Evolutionary conservation across 2,329 filamentous ascomycete genomes (phyloP), one percentile per base, ranked within the genome.

Genomic region (Epichloe glyceriae): DNA sequence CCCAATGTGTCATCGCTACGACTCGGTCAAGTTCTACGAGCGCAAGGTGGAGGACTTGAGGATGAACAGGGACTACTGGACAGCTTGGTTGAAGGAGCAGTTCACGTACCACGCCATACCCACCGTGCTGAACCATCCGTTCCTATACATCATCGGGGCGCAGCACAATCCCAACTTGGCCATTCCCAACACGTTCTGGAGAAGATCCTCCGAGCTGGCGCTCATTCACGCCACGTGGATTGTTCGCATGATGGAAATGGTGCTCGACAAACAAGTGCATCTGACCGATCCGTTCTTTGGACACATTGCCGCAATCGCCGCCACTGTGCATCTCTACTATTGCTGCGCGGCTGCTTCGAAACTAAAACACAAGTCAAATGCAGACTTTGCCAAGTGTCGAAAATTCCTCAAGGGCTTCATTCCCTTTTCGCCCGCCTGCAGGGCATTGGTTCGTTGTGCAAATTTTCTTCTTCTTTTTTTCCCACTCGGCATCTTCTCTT

Each of bases 131-230:
- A 76, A 77, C 55, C 74, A 77, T 50, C 74, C 74, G 0, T 76
- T 77, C 53, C 64, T 77, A 7, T 76, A 76, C 57, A 75, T 75
- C 14, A 66, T 74, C 12, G 72, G 71, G 3, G 72, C 73, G 1
- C 73, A 75, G 54, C 69, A 74, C 59, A 76, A 75, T 47, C 67
- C 70, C 3, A 75, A 76, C 45, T 58, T 76, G 30, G 70, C 70
- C 0, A 75, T 76, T 5, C 74, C 74, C 0, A 77, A 77, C 50
- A 74, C 72, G 0, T 78, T 78, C 51, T 78, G 74, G 74, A 65
- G 72, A 40, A 60, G 72, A 3, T 76, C 73, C 0, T 75, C 72
- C 0, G 74, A 78, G 55, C 59, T 74, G 12, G 74, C 73, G 0
- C 59, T 78, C 1, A 60, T 76, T 2, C 74, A 78, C 46, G 69